These are phyloP conservation scores for Rhizoctonia solani DNA, from an alignment of 1,284 basidiomycete species.

Conservation along the genomic window DNA sequence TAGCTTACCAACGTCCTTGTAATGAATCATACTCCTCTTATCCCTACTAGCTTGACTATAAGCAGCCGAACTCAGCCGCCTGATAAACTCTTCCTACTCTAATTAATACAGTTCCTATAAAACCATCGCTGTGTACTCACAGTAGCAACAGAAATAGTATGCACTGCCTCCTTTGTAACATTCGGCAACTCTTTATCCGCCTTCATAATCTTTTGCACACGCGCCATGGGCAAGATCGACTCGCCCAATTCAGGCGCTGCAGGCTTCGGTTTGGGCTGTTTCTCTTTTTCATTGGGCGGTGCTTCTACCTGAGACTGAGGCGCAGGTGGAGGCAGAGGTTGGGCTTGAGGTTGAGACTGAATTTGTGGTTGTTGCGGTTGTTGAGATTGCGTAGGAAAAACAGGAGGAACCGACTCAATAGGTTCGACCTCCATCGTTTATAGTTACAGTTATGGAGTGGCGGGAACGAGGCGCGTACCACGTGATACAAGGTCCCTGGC, in stretches of 20 bases:
- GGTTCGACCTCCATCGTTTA: background rate
- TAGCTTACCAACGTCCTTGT: slow-evolving; percentile 68
- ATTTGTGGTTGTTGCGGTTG: no score
- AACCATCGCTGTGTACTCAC: slow-evolving; percentile 36
- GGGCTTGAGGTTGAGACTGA: no score
- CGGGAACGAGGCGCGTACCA: background rate
- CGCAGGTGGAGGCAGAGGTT: no score
- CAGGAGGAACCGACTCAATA: background rate
- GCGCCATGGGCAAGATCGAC: slow-evolving; percentile 66
- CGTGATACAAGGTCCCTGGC: slow-evolving; percentile 22
- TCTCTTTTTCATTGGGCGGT: background rate
- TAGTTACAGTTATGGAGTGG: background rate
- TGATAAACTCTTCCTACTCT: slow-evolving; percentile 68
- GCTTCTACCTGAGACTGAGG: background rate
- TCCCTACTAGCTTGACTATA: slow-evolving; percentile 65
- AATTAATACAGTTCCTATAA: background rate
- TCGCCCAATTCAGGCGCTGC: slow-evolving; percentile 58
- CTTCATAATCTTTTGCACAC: slow-evolving; percentile 78
- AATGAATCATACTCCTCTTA: slow-evolving; percentile 66
- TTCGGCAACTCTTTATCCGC: slow-evolving; percentile 78
- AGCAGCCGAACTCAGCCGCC: slow-evolving; percentile 61
- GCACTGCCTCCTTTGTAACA: slow-evolving; percentile 70
- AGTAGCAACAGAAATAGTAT: slow-evolving; percentile 72
- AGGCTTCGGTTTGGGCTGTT: slow-evolving; percentile 22
- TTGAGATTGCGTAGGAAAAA: no score